phyloP scores from a whole-genome alignment of 805 yeast genomes.

The Myxozyma lipomycoides region DNA sequence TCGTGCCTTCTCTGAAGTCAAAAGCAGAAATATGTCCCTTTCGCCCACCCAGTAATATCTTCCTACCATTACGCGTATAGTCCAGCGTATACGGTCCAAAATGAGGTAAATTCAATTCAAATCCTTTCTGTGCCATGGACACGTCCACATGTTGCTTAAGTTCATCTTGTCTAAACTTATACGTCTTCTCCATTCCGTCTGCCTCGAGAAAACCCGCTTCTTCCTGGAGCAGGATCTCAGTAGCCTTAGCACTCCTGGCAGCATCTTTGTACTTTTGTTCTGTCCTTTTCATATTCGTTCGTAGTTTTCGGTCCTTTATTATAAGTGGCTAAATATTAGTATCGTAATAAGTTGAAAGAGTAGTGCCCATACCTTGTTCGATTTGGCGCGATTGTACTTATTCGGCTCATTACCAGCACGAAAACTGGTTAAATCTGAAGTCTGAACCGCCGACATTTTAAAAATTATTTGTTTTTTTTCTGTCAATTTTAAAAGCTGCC shows the following conservation, averaged over 20 bases:
- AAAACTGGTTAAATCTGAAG: neutral
- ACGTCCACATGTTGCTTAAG: conserved; percentile 71
- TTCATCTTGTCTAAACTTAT: conserved; percentile 76
- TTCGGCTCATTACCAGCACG: neutral
- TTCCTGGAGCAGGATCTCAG: conserved; percentile 82
- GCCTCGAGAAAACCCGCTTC: conserved; percentile 84
- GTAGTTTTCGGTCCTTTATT: conserved; percentile 56
- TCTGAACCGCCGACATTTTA: neutral
- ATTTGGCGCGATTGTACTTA: neutral
- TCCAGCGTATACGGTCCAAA: conserved; percentile 85
- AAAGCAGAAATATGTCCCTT: conserved; percentile 95
- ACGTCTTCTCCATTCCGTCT: conserved; percentile 93
- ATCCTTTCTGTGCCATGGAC: conserved; percentile 64
- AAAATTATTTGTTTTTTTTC: too few species aligned
- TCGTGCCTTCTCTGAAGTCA: conserved; percentile 87
- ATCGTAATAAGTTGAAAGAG: neutral
- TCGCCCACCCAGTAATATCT: conserved; percentile 75
- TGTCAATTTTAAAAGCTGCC: too few species aligned
- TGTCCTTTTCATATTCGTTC: conserved; percentile 59
- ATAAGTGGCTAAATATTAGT: conserved; percentile 6
- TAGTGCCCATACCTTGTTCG: conserved; percentile 5
- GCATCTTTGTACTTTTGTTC: conserved; percentile 76
- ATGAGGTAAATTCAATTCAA: conserved; percentile 66
- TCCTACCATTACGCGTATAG: conserved; percentile 84
- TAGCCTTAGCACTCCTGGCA: conserved; percentile 74